Conservation (phyloP, 2,329 filamentous ascomycete genomes). For the Aureobasidium zeae region DNA sequence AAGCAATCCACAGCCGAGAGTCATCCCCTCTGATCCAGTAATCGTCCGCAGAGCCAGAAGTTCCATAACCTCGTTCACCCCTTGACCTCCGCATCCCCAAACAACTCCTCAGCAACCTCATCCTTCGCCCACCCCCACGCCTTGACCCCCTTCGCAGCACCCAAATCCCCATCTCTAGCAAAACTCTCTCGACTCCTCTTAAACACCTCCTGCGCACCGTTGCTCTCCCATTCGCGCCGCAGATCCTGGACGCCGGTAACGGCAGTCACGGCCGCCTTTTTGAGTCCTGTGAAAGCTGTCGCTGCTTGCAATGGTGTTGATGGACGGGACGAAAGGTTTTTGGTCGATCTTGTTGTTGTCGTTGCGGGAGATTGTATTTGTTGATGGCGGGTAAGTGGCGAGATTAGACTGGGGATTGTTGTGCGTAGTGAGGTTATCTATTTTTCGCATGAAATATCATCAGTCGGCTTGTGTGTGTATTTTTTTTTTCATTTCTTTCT, state of each 20-base stretch:
- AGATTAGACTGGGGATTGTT: conserved; percentile 34
- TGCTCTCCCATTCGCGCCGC: conserved; percentile 30
- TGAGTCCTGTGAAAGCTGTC: conserved; percentile 32
- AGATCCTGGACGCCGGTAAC: conserved; percentile 32
- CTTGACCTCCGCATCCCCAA: too few relatives aligned
- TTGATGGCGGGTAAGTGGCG: conserved; percentile 32
- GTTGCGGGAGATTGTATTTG: too few relatives aligned
- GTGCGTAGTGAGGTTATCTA: conserved; percentile 37
- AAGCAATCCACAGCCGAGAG: too few relatives aligned
- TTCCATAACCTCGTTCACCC: too few relatives aligned
- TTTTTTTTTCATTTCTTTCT: too few relatives aligned
- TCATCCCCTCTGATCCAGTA: too few relatives aligned
- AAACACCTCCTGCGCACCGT: conserved; percentile 30
- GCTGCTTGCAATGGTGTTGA: too few relatives aligned
- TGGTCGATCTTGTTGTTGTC: too few relatives aligned
- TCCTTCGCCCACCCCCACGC: conserved; percentile 8
- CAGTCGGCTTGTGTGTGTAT: too few relatives aligned
- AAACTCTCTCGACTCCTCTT: conserved; percentile 30
- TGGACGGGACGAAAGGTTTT: too few relatives aligned
- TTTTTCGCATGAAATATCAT: too few relatives aligned
- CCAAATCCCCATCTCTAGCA: conserved; percentile 30
- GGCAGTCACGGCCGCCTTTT: conserved; percentile 29
- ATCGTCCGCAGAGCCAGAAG: too few relatives aligned
- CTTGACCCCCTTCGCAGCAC: conserved; percentile 21
- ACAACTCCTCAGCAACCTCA: not conserved